These are phyloP conservation scores for Phialemoniopsis sp. DNA, from an alignment of 2,329 filamentous ascomycete species.

Conservation along the genomic window DNA sequence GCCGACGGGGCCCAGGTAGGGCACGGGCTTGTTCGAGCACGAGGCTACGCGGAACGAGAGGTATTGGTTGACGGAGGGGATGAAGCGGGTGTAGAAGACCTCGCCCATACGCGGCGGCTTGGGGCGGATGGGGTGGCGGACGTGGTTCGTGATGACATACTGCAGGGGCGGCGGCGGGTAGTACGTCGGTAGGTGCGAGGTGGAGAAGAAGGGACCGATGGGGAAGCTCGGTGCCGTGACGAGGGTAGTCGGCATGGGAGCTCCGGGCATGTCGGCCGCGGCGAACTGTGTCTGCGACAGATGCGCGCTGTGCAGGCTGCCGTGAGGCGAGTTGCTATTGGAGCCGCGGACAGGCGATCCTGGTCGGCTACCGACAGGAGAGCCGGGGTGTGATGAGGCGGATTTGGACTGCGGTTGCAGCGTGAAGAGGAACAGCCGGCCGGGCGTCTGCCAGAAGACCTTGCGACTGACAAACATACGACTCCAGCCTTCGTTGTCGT, in stretches of 20 bases:
- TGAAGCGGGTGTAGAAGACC: slow-evolving; percentile 82
- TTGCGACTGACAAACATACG: slow-evolving; percentile 77
- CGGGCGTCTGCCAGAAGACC: slow-evolving; percentile 90
- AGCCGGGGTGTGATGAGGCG: slow-evolving; percentile 26
- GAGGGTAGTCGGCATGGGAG: slow-evolving; percentile 28
- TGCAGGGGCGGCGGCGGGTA: slow-evolving; percentile 81
- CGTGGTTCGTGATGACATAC: slow-evolving; percentile 72
- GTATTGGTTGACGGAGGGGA: slow-evolving; percentile 78
- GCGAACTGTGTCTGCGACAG: slow-evolving; percentile 9
- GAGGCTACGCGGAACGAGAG: slow-evolving; percentile 86
- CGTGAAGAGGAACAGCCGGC: slow-evolving; percentile 83
- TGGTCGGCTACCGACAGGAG: slow-evolving; percentile 49
- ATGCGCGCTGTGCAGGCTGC: slow-evolving; percentile 9
- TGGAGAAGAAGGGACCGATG: slow-evolving; percentile 71
- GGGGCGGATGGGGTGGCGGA: slow-evolving; percentile 81
- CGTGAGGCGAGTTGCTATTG: slow-evolving; percentile 17
- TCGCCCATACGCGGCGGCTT: slow-evolving; percentile 90
- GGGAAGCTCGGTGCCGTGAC: slow-evolving; percentile 31
- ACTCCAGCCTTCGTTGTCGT: slow-evolving; percentile 63
- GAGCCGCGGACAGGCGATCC: slow-evolving; percentile 38
- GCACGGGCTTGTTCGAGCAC: slow-evolving; percentile 57
- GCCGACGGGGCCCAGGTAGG: slow-evolving; percentile 57
- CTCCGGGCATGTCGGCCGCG: slow-evolving; percentile 33
- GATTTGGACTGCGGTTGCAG: slow-evolving; percentile 52
- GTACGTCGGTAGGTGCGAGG: slow-evolving; percentile 84